Evolutionary conservation across 768 basidiomycete genomes (phyloP), one percentile per base, ranked within the genome.

Genomic region (Lentinula aciculospora): DNA sequence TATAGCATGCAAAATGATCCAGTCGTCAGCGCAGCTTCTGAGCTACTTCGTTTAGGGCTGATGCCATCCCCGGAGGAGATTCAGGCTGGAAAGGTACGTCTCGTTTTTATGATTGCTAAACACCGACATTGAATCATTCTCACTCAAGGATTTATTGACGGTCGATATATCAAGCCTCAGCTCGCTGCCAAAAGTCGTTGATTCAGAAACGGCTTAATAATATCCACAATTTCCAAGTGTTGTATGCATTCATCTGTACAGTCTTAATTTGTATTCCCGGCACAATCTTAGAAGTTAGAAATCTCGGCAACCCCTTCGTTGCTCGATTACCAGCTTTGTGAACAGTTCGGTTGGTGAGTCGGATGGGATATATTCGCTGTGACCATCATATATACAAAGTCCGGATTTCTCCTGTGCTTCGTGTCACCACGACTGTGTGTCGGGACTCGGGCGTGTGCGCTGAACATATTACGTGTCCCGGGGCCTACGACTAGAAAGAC

Each of bases 31-130:
- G 87, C 88, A 71, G 82, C 86, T 1, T 84, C 88, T 8, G 91
- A 94, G 69, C 74, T 97, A 29, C 69, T 95, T 62, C 77, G 89
- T 48, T 69, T 94, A 36, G 86, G 83, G 12, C 74, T 88, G 61
- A 94, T 95, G 92, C 92, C 92, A 8, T 79, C 84, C 4, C 76
- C 85, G 4, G 76, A 83, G 7, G 89, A 92, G 65, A 71, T 97
- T 65, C 83, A 76, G 68, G 80, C 68, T 34, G 92, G 92, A 53
- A 89, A 88, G 81, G 89, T 88, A 62, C 48, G 72, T 58, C 1
- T 31, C 15, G 46, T 25, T 17, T 36, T 15, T 27, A 37, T 25
- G 10, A 15, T 27, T n/a, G n/a, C 42, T 62, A 19, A 63, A 39
- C 19, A 39, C 12, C n/a, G 28, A 19, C 21, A 37, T 32, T 28